These are phyloP conservation scores for Amanita rubescens DNA, from an alignment of 768 basidiomycete species.

Conservation along the genomic window DNA sequence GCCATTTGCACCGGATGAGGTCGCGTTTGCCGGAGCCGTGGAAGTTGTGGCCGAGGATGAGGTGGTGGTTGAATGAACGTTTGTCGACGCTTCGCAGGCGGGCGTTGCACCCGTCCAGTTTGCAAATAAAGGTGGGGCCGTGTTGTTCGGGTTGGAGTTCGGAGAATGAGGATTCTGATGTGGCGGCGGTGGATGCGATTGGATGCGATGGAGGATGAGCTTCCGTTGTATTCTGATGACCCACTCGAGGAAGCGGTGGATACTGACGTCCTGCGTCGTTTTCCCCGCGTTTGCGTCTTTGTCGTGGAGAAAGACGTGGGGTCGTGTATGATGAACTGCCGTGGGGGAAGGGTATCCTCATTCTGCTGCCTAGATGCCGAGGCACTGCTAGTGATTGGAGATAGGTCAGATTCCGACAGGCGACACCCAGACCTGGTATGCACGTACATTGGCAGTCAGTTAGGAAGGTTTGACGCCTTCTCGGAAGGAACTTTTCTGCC, in stretches of 20 bases:
- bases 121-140: not conserved
- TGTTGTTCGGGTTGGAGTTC: not conserved
- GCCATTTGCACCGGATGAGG: not conserved
- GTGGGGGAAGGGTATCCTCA: not conserved
- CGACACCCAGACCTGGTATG: not conserved
- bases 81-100: not conserved
- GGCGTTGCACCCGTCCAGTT: not conserved
- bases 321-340: not conserved
- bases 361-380: not conserved
- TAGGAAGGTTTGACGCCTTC: not conserved
- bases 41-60: not conserved
- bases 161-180: not conserved
- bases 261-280: not conserved
- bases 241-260: not conserved
- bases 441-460: not conserved
- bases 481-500: not conserved
- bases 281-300: not conserved
- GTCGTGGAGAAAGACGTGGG: not conserved
- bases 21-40: not conserved
- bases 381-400: not conserved
- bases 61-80: not conserved
- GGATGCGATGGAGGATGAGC: not conserved
- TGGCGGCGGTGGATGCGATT: not conserved
- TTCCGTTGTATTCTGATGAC: not conserved
- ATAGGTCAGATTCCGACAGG: not conserved